phyloP scores from a whole-genome alignment of 2,329 filamentous ascomycete species.

The Sporothrix inflata region DNA sequence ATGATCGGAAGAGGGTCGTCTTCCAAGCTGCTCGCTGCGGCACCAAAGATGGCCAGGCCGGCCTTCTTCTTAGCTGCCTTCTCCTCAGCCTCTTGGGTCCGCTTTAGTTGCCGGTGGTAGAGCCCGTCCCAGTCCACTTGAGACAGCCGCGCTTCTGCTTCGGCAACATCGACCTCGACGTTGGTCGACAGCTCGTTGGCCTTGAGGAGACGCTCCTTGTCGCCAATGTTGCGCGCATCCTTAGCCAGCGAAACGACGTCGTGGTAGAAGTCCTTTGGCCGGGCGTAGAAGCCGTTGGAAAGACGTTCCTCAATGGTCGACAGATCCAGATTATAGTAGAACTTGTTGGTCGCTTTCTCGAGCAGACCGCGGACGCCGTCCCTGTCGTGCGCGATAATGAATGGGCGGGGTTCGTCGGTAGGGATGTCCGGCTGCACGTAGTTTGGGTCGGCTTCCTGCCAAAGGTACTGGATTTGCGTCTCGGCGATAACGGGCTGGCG shows the following conservation, averaged over 20 bases:
- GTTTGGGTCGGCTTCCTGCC: conserved; percentile 79
- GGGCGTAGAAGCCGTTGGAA: conserved; percentile 93
- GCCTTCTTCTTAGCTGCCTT: conserved; percentile 65
- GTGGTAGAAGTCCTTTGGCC: conserved; percentile 83
- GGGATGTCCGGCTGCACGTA: conserved; percentile 63
- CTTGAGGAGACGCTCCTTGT: conserved; percentile 79
- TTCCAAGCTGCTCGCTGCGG: conserved; percentile 18
- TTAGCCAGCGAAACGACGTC: conserved; percentile 85
- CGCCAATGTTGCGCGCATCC: conserved; percentile 81
- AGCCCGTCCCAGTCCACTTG: conserved; percentile 81
- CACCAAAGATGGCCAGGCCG: conserved; percentile 57
- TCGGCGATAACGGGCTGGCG: conserved; percentile 77
- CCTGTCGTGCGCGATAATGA: conserved; percentile 76
- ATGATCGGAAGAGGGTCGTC: conserved; percentile 19
- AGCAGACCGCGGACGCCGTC: conserved; percentile 76
- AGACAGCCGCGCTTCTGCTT: conserved; percentile 60
- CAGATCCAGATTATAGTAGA: conserved; percentile 93
- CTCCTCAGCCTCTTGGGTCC: conserved; percentile 62
- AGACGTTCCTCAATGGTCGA: conserved; percentile 93
- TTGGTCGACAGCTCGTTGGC: conserved; percentile 91
- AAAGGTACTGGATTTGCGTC: conserved; percentile 75
- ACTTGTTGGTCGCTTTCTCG: conserved; percentile 76
- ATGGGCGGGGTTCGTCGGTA: conserved; percentile 68
- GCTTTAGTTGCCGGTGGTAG: conserved; percentile 71
- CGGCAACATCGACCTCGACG: conserved; percentile 88